Evolutionary conservation across 306 rosid species (phyloP).

Genomic region (Castanea crenata): DNA sequence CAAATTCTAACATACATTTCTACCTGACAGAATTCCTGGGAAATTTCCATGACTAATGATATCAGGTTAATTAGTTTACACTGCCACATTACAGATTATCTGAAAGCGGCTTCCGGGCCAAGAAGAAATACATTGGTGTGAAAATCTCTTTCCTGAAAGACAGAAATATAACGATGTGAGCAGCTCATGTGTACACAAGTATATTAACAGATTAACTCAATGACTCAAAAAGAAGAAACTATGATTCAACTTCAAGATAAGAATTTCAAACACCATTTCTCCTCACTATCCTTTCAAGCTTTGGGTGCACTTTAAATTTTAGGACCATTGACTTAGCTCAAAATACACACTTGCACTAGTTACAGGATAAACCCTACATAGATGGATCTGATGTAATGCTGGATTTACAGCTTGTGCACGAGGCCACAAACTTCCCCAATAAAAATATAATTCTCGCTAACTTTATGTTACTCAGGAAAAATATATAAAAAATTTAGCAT

Average conservation of each 20-base stretch:
- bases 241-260: not conserved
- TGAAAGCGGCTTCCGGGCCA: constrained; percentile 75
- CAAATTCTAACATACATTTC: constrained; percentile 12
- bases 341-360: not conserved
- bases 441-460: not conserved
- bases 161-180: not conserved
- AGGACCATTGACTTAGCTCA: not conserved
- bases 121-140: constrained; percentile 95
- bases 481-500: not conserved
- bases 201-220: not conserved
- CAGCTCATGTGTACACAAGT: not conserved
- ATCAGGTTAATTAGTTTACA: not conserved
- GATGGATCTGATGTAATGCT: too few species aligned
- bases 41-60: not conserved
- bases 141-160: constrained; percentile 82
- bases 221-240: not conserved
- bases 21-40: not conserved
- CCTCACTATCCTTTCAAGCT: not conserved
- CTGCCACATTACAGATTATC: constrained; percentile 24
- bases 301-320: not conserved
- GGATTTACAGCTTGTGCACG: too few species aligned
- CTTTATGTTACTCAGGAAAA: not conserved
- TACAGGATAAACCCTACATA: not conserved
- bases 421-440: too few species aligned
- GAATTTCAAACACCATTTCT: not conserved